Conservation (phyloP, 2,329 filamentous ascomycete species). For the Sordariomycetes sp. region DNA sequence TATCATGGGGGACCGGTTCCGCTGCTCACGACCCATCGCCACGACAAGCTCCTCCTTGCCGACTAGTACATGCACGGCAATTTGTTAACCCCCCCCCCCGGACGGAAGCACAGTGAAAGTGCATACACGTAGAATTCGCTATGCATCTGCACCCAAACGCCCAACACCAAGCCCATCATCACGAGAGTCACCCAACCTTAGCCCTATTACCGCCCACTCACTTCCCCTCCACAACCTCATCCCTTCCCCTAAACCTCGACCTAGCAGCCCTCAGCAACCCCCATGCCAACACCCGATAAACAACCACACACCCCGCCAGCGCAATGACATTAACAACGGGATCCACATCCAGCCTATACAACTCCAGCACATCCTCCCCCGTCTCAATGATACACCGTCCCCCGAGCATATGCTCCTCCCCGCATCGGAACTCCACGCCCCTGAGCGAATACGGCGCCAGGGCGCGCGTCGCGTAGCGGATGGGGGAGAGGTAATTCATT, state of each 20-base stretch:
- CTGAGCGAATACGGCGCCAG: conserved; percentile 52
- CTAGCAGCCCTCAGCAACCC: conserved; percentile 23
- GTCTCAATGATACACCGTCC: conserved; percentile 52
- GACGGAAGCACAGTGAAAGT: too few relatives aligned
- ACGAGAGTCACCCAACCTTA: too few relatives aligned
- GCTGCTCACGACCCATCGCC: too few relatives aligned
- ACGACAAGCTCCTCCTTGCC: too few relatives aligned
- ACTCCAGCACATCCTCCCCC: conserved; percentile 50
- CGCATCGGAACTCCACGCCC: conserved; percentile 50
- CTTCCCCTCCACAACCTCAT: neutral
- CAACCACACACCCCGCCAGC: conserved; percentile 48
- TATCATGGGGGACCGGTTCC: too few relatives aligned
- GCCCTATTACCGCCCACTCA: neutral
- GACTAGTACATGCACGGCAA: too few relatives aligned
- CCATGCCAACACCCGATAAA: conserved; percentile 54
- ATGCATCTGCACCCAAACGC: too few relatives aligned
- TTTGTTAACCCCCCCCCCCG: too few relatives aligned
- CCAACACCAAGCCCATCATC: neutral
- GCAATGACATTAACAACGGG: conserved; percentile 47
- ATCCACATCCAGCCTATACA: conserved; percentile 54
- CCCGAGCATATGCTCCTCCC: conserved; percentile 40
- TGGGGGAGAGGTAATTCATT: conserved; percentile 59
- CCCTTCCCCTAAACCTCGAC: neutral
- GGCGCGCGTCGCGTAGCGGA: conserved; percentile 56
- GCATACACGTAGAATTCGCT: too few relatives aligned